These are phyloP conservation scores for Dipsacomyces acuminosporus DNA, from an alignment of 371 early-diverging fungal genomes.

Conservation along the genomic window DNA sequence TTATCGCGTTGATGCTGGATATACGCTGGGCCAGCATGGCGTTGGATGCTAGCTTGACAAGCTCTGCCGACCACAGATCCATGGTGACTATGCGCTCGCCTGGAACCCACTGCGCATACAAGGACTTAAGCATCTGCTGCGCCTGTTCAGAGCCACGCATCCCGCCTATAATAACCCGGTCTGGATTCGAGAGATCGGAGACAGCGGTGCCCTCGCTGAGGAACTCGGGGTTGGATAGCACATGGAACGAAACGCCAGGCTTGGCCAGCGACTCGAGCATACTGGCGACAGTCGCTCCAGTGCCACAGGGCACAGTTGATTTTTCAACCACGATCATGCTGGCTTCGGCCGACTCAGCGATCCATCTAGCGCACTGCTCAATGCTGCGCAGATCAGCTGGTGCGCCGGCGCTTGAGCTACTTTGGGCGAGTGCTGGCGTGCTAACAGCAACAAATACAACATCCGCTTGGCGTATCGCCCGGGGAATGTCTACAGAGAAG, in stretches of 20 bases:
- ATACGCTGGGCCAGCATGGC: constrained; percentile 95
- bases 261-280: constrained; percentile 81
- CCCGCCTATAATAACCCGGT: constrained; percentile 90
- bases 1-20: constrained; percentile 87
- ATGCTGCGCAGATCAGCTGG: constrained; percentile 86
- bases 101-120: constrained; percentile 85
- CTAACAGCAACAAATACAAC: constrained; percentile 88
- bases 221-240: constrained; percentile 95
- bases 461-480: constrained; percentile 72
- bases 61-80: constrained; percentile 92
- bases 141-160: constrained; percentile 58
- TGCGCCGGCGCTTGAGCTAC: constrained; percentile 72
- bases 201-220: constrained; percentile 94
- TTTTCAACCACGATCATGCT: constrained; percentile 92
- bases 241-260: constrained; percentile 70
- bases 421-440: constrained; percentile 76
- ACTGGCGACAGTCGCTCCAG: constrained; percentile 82
- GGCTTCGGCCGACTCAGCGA: constrained; percentile 77
- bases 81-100: constrained; percentile 81
- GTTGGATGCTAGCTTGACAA: constrained; percentile 90
- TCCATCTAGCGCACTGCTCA: constrained; percentile 80
- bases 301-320: constrained; percentile 94
- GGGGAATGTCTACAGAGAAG: constrained; percentile 75
- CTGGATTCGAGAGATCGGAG: constrained; percentile 78
- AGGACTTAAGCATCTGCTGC: constrained; percentile 73